These are phyloP conservation scores for Curvularia sp. DNA, from an alignment of 2,329 filamentous ascomycete genomes.

Conservation along the genomic window DNA sequence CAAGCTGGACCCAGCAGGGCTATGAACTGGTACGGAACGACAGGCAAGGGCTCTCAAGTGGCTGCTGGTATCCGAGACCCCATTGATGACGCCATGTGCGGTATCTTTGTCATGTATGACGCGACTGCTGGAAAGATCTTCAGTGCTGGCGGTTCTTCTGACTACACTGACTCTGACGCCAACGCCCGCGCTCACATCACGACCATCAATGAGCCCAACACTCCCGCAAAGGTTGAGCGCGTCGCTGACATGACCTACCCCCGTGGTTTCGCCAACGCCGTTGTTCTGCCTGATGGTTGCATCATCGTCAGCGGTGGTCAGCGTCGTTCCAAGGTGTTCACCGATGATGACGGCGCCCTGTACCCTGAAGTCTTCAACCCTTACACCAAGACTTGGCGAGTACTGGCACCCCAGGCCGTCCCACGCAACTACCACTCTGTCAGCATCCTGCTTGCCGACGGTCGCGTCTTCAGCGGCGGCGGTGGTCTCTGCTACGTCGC, in stretches of 20 bases:
- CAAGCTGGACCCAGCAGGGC: constrained; percentile 34
- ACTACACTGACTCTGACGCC: constrained; percentile 33
- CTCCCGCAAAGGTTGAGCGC: constrained; percentile 29
- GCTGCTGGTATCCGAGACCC: constrained; percentile 31
- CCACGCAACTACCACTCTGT: constrained; percentile 38
- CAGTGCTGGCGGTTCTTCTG: constrained; percentile 33
- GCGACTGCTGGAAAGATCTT: constrained; percentile 33
- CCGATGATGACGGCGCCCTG: constrained; percentile 30
- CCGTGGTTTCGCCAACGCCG: constrained; percentile 34
- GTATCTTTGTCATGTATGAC: constrained; percentile 38
- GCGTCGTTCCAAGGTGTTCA: constrained; percentile 32
- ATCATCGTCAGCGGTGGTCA: constrained; percentile 39
- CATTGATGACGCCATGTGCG: constrained; percentile 33
- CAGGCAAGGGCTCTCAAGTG: constrained; percentile 25
- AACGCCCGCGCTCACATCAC: constrained; percentile 33
- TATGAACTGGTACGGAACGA: constrained; percentile 38
- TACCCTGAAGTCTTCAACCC: constrained; percentile 39
- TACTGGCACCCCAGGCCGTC: constrained; percentile 32
- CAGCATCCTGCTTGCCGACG: constrained; percentile 35
- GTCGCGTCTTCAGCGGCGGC: constrained; percentile 34
- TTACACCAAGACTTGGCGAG: constrained; percentile 31
- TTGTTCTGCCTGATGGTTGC: constrained; percentile 38
- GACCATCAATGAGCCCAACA: constrained; percentile 28
- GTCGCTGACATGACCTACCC: constrained; percentile 35
- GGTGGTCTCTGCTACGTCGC: constrained; percentile 36